A percentile compares a stretch with the other conserved stretches of the same genome.
phyloP scores from a whole-genome alignment of 305 asterid genomes.

The Salvia sclarea region DNA sequence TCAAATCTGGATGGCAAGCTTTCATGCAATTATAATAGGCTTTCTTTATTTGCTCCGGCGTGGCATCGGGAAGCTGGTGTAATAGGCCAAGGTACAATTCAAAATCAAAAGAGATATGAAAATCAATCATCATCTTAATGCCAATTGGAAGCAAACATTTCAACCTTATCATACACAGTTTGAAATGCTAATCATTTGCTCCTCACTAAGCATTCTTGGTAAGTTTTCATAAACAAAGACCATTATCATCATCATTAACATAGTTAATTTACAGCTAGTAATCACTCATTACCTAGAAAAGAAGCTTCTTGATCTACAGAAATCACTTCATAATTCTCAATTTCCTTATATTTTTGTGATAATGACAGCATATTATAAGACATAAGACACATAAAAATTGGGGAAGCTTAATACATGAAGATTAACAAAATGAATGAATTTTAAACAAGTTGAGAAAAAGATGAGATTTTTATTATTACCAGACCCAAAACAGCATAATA shows the following conservation, averaged over 20 bases:
- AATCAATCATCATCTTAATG: background rate
- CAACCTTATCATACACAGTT: background rate
- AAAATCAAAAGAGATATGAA: conserved; percentile 5
- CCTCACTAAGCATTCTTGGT: background rate
- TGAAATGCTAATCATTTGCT: background rate
- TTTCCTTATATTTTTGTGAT: background rate
- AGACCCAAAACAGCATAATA: conserved; percentile 85
- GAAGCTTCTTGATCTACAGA: background rate
- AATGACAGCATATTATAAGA: background rate
- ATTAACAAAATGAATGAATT: conserved; percentile 5
- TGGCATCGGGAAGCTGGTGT: conserved; percentile 83
- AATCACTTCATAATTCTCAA: background rate
- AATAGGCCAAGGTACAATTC: conserved; percentile 16
- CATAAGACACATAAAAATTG: background rate
- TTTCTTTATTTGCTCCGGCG: conserved; percentile 86
- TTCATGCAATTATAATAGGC: conserved; percentile 95
- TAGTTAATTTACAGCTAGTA: background rate
- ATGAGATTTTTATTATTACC: conserved; percentile 43
- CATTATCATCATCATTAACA: background rate
- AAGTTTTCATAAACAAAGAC: background rate
- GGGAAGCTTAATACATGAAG: background rate
- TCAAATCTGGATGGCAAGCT: conserved; percentile 96
- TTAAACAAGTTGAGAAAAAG: background rate
- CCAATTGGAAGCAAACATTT: background rate
- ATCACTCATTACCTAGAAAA: background rate